Percentiles rank a stretch among this genome's conserved stretches.
phyloP scores from a whole-genome alignment of 345 rosid species.

The Acer saccharum region DNA sequence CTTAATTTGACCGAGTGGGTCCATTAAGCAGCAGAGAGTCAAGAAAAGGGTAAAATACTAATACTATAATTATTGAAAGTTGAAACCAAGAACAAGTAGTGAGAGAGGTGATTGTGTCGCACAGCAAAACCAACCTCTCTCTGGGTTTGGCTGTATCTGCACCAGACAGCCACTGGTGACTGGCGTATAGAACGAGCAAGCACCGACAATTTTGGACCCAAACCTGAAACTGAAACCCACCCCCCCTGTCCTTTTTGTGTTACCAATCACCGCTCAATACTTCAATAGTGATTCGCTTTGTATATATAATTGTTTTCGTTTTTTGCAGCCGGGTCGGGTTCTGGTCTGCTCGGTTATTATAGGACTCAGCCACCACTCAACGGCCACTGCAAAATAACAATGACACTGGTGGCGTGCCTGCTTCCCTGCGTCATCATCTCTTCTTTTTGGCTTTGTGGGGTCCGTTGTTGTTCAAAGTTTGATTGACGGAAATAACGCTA shows the following conservation, averaged over 20 bases:
- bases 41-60: neutral
- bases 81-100: neutral
- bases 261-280: too few relatives aligned
- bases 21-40: neutral
- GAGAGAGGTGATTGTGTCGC: conserved; percentile 3
- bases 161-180: conserved; percentile 17
- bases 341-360: neutral
- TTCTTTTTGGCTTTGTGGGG: neutral
- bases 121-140: too few relatives aligned
- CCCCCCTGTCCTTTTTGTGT: too few relatives aligned
- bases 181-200: neutral
- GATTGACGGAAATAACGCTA: too few relatives aligned
- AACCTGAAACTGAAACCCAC: too few relatives aligned
- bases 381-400: neutral
- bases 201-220: conserved; percentile 21
- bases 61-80: neutral
- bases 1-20: neutral
- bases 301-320: neutral
- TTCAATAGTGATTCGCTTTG: neutral
- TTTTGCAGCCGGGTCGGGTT: neutral
- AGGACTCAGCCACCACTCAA: neutral
- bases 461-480: neutral
- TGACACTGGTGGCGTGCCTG: conserved; percentile 30
- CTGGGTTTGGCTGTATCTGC: conserved; percentile 21
- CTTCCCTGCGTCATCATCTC: neutral